Base-by-base conservation (phyloP, 768 basidiomycete genomes). In the Clavaria fumosa region DNA sequence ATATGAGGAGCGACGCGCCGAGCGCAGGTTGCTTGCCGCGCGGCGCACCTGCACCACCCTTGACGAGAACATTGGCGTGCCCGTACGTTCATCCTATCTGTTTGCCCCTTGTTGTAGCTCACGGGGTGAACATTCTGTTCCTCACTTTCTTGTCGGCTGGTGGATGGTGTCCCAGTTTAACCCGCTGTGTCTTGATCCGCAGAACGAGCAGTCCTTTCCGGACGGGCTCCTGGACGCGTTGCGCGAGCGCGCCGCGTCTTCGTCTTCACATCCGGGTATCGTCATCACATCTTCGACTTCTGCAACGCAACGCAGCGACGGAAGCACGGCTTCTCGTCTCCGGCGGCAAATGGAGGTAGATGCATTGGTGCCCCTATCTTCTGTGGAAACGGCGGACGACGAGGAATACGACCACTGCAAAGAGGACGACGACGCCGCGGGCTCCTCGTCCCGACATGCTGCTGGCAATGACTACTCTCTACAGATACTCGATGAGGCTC, bases 101-200 rank as follows among this genome's bases (percentile, higher is more conserved):
- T n/a, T n/a, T n/a, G n/a, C n/a, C n/a, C n/a, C n/a, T n/a, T n/a
- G n/a, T n/a, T n/a, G n/a, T n/a, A n/a, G n/a, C n/a, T n/a, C n/a
- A n/a, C n/a, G n/a, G n/a, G n/a, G n/a, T n/a, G n/a, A n/a, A n/a
- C n/a, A n/a, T n/a, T n/a, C n/a, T n/a, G n/a, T n/a, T n/a, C n/a
- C n/a, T n/a, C n/a, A n/a, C n/a, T n/a, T n/a, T n/a, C n/a, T n/a
- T n/a, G n/a, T n/a, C n/a, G n/a, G n/a, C n/a, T n/a, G n/a, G n/a
- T n/a, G n/a, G n/a, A n/a, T n/a, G n/a, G n/a, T n/a, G n/a, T n/a
- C 4, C 31, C 48, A 90, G 86, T 85, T 86, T 56, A 85, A 88
- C 48, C 70, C 80, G 22, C 60, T 85, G 19, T 84, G 78, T 74
- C 62, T 90, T 37, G 71, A 86, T 50, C 75, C 82, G 2, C 61